phyloP scores from a whole-genome alignment of 495 filamentous ascomycete genomes.

The Glarea lozoyensis region DNA sequence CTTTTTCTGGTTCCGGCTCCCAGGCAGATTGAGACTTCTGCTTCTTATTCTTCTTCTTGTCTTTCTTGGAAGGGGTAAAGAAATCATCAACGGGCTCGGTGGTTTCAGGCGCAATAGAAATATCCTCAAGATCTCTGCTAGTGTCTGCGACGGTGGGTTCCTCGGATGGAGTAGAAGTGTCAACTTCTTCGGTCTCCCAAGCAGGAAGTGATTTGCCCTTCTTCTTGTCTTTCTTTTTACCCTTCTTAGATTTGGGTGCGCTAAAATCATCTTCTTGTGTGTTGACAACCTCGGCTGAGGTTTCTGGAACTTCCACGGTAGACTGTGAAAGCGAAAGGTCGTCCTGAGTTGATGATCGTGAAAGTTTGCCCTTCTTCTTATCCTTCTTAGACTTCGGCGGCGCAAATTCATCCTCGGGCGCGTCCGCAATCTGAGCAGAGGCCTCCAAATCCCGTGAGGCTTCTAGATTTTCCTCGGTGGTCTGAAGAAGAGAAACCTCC shows the following conservation, averaged over 20 bases:
- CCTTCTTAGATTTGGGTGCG: conserved; percentile 19
- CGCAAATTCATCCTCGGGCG: conserved; percentile 6
- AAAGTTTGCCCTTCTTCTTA: conserved; percentile 22
- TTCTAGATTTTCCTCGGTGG: too few relatives aligned
- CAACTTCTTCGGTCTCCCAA: too few relatives aligned
- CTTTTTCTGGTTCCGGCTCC: conserved; percentile 15
- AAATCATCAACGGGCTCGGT: conserved; percentile 1
- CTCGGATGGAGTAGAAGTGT: neutral
- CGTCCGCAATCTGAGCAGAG: neutral
- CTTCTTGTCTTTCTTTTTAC: conserved; percentile 21
- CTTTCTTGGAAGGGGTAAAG: conserved; percentile 20
- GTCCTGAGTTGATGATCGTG: conserved; percentile 11
- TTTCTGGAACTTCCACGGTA: conserved; percentile 4
- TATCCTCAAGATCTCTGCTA: too few relatives aligned
- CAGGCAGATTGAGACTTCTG: conserved; percentile 20
- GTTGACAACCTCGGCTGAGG: neutral
- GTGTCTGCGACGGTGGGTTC: neutral
- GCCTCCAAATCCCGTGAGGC: too few relatives aligned
- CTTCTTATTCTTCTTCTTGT: conserved; percentile 33
- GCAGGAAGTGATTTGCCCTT: neutral
- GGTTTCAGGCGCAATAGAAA: neutral
- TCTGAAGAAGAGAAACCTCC: too few relatives aligned
- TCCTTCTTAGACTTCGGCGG: conserved; percentile 20
- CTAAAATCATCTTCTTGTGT: conserved; percentile 3
- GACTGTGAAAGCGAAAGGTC: conserved; percentile 6